Evolutionary conservation across 257 asterid genomes (phyloP), one percentile per base, ranked within the genome.

Genomic region (Solanum piurae): DNA sequence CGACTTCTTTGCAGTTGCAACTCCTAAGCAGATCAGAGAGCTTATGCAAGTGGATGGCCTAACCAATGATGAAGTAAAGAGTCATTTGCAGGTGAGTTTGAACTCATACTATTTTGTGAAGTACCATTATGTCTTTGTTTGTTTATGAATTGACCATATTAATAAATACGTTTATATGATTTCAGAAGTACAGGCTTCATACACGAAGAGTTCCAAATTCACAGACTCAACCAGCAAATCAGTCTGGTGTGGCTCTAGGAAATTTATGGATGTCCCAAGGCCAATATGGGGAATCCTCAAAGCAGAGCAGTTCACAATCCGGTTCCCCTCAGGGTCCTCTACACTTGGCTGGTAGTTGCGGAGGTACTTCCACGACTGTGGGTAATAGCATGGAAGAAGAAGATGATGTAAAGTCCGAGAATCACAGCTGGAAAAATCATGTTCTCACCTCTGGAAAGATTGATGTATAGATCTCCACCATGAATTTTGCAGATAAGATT

Each of bases 1-100:
- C 60, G 66, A 12, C 31, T 89, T 88, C 73, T 86, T 82, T 86
- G 88, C 98, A 96, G 99, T 85, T 86, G 98, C 99, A 80, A 96
- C 99, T 40, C 99, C 99, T 31, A 96, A 96, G 93, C 98, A 96
- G 89, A 96, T 96, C 86, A 93, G 98, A 92, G 98, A 95, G 90
- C 95, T 91, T 38, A 95, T 96, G 98, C 96, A 94, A 91, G 98
- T 96, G 1, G 96, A 96, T 84, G 98, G 98, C 73, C 95, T 96
- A 74, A 94, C 99, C 27, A 96, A 96, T 68, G 99, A 96, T 83
- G 99, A 96, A 95, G 99, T 96, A 86, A 96, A 96, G 95, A 94
- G 98, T 89, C 99, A 96, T 91, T 92, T 96, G 89, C 99, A 96
- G 88, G 99, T 95, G 84, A 37, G 94, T 88, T 75, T 71, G 40